A percentile compares a stretch with the other conserved stretches of the same genome.
These are phyloP conservation scores for Cordyceps cicadae DNA, from an alignment of 2,329 filamentous ascomycete genomes.

Conservation along the genomic window DNA sequence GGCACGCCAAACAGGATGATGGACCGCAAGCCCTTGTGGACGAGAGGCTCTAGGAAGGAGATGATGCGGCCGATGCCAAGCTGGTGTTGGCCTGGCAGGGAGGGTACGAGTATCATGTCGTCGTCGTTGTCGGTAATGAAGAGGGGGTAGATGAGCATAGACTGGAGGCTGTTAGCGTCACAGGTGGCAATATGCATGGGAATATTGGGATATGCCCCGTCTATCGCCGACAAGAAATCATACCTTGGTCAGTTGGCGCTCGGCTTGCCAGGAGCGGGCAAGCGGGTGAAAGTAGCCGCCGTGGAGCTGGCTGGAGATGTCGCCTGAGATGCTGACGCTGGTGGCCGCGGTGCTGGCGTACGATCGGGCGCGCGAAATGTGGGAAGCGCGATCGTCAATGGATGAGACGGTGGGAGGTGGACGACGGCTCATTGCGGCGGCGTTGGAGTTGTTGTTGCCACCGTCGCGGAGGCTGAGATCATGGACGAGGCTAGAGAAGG, in stretches of 20 bases:
- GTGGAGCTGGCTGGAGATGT: constrained; percentile 77
- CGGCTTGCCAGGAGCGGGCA: constrained; percentile 72
- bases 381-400: constrained; percentile 50
- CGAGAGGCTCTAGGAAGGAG: constrained; percentile 74
- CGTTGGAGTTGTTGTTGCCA: constrained; percentile 28
- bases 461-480: constrained; percentile 53
- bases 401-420: constrained; percentile 35
- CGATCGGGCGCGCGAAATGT: constrained; percentile 55
- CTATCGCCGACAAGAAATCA: constrained; percentile 16
- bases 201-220: background rate
- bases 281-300: constrained; percentile 76
- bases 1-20: constrained; percentile 97
- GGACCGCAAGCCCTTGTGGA: constrained; percentile 81
- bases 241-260: constrained; percentile 79
- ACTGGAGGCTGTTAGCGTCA: constrained; percentile 40
- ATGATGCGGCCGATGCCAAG: constrained; percentile 80
- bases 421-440: constrained; percentile 29
- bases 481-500: constrained; percentile 60
- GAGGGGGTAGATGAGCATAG: constrained; percentile 96
- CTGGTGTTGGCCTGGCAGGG: constrained; percentile 82
- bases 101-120: constrained; percentile 83
- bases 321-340: constrained; percentile 61
- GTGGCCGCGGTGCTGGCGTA: constrained; percentile 60
- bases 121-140: constrained; percentile 94
- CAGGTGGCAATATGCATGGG: background rate